Percentiles rank a stretch among this genome's conserved stretches.
Conservation (phyloP, 2,329 filamentous ascomycete species). For the Microcyclosporella mali region DNA sequence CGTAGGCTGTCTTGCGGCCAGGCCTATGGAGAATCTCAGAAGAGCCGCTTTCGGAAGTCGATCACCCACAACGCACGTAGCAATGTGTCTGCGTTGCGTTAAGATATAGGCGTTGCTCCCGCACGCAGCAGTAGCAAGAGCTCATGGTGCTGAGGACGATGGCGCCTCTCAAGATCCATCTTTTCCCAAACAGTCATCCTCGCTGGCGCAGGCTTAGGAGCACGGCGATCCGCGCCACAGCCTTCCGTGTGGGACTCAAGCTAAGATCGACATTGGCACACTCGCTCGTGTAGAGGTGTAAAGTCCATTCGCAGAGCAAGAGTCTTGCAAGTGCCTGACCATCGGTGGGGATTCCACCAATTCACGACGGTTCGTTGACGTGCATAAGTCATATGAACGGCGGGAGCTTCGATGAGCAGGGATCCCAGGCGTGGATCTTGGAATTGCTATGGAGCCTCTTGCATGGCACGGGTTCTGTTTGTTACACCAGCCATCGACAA, state of each 20-base stretch:
- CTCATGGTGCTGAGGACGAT: constrained; percentile 19
- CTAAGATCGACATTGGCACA: constrained; percentile 21
- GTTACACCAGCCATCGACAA: constrained; percentile 18
- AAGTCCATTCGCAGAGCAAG: too few species aligned
- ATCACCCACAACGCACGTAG: constrained; percentile 17
- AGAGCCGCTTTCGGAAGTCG: constrained; percentile 30
- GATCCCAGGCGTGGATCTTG: constrained; percentile 14
- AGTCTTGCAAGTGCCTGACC: constrained; percentile 17
- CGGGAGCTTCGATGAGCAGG: constrained; percentile 19
- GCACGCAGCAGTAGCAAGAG: constrained; percentile 12
- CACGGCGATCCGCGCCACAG: constrained; percentile 29
- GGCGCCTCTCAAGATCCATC: constrained; percentile 23
- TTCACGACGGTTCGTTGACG: constrained; percentile 19
- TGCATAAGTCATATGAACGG: constrained; percentile 24
- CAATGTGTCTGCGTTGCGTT: constrained; percentile 8
- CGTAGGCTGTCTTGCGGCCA: constrained; percentile 28
- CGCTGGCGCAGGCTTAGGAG: constrained; percentile 20
- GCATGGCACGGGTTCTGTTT: constrained; percentile 13
- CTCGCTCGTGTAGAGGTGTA: constrained; percentile 4
- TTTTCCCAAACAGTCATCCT: constrained; percentile 26
- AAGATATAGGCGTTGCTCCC: constrained; percentile 20
- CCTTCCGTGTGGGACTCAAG: constrained; percentile 26
- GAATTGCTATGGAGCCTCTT: constrained; percentile 11
- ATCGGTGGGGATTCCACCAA: constrained; percentile 15
- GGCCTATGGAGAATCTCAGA: constrained; percentile 24